Evolutionary conservation across 176 grass and related monocot genomes (phyloP).

Genomic region (Areca catechu): DNA sequence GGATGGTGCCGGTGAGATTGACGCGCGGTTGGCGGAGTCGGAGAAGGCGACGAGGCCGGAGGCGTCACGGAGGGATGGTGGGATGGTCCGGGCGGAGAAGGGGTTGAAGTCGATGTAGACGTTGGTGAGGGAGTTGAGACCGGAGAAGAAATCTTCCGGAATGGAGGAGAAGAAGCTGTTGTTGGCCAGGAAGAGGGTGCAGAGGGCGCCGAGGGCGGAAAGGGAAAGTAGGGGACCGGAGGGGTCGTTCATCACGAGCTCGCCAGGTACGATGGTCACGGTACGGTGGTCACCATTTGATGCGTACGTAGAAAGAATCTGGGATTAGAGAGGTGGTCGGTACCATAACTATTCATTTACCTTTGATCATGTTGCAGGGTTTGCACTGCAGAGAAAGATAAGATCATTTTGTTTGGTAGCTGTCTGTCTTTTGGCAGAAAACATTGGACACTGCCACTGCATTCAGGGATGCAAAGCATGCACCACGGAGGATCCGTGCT

Average conservation of each 20-base stretch:
- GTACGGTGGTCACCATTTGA: too few relatives aligned
- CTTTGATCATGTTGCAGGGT: too few relatives aligned
- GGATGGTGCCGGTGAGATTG: slow-evolving; percentile 18
- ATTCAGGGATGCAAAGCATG: too few relatives aligned
- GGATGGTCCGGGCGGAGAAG: slow-evolving; percentile 8
- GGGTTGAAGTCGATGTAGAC: slow-evolving; percentile 31
- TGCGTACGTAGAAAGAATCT: too few relatives aligned
- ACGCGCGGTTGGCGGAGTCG: slow-evolving; percentile 12
- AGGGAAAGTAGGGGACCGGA: slow-evolving; percentile 10
- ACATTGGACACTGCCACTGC: too few relatives aligned
- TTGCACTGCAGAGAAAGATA: too few relatives aligned
- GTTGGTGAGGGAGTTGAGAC: slow-evolving; percentile 10
- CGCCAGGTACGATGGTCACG: slow-evolving; percentile 4
- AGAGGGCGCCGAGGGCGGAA: slow-evolving; percentile 6
- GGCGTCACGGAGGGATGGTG: slow-evolving; percentile 2
- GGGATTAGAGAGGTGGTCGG: too few relatives aligned
- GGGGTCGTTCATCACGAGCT: slow-evolving; percentile 1
- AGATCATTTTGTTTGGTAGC: too few relatives aligned
- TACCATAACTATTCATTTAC: too few relatives aligned
- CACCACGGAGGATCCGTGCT: too few relatives aligned
- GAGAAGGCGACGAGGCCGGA: slow-evolving; percentile 22
- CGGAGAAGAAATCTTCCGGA: slow-evolving; percentile 23
- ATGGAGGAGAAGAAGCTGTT: slow-evolving; percentile 31
- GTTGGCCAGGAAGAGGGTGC: slow-evolving; percentile 1
- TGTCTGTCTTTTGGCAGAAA: too few relatives aligned